Base-by-base conservation (phyloP, 176 grass and related monocot species). In the Saccharum officinarum region DNA sequence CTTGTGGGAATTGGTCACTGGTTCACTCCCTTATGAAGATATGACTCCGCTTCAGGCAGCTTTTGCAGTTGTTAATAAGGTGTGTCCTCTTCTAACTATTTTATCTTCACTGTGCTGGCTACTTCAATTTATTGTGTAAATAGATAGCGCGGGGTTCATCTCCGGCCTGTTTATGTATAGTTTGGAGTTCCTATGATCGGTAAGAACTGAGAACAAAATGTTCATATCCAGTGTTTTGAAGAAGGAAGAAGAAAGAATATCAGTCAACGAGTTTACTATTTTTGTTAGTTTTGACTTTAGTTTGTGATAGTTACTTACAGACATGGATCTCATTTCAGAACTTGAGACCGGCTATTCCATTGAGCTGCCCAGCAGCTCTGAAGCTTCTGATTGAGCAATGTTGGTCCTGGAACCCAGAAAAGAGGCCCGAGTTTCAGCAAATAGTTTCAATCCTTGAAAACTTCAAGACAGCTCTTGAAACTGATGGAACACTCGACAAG, bases 61-160 rank as follows among this genome's bases (percentile, higher is more conserved):
- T 82, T 99, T 94, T 73, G 97, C 97, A 5, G 97, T 99, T 74
- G 89, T 99, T 83, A 87, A 94, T 87, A 99, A 99, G 97, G 97
- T 94, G 80, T 77, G 44, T 44, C 2, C 8, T 64, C 65, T 70
- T 33, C 26, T 81, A 15, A 64, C 18, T 76, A 62, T 62, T 62
- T 39, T 39, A 54, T 45, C 15, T 79, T 85, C 18, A 12, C 11
- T 39, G 37, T 68, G 12, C 42, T 81, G 12, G 31, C 15, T 17
- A 75, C 25, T 20, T 36, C 41, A 50, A 66, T 46, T 77, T 67
- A 23, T 68, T 77, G 44, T 30, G 0, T 36, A 36, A 36, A 36
- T 36, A 40, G 38, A 39, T 7, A 37, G 6, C 67, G 50, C 3
- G 39, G 26, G 41, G 28, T 52, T 34, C 26, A 33, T 66, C 28